phyloP scores from a whole-genome alignment of 1,139 yeast species.

The Debaryomyces subglobosus region DNA sequence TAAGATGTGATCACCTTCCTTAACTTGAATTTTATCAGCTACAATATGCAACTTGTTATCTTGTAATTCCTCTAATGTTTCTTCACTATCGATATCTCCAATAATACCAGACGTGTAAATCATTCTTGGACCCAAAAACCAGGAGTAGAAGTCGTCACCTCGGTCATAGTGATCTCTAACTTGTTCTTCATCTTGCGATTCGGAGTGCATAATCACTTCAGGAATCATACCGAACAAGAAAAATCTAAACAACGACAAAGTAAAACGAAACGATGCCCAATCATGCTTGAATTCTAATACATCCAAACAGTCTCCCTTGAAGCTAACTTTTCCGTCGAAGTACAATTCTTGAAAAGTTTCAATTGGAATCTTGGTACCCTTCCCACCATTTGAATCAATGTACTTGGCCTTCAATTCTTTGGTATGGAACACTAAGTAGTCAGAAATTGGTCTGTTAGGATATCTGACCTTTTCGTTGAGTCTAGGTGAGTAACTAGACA shows the following conservation, averaged over 20 bases:
- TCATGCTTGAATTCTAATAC: conserved; percentile 86
- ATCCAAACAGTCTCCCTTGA: conserved; percentile 88
- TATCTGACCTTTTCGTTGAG: conserved; percentile 74
- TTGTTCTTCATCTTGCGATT: conserved; percentile 95
- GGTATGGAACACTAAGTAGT: conserved; percentile 82
- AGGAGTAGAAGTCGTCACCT: conserved; percentile 92
- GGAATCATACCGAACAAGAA: conserved; percentile 91
- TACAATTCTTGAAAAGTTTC: conserved; percentile 90
- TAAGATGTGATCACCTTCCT: conserved; percentile 71
- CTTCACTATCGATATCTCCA: conserved; percentile 69
- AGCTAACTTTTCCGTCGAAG: conserved; percentile 81
- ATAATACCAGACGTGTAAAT: conserved; percentile 88
- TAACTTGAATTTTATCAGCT: conserved; percentile 81
- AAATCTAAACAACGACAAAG: conserved; percentile 74
- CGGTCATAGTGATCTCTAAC: conserved; percentile 96
- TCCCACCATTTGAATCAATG: conserved; percentile 55
- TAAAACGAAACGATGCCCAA: conserved; percentile 85
- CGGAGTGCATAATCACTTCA: conserved; percentile 87
- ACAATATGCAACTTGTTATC: conserved; percentile 88
- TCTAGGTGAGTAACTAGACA: conserved; percentile 80
- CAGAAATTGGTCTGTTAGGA: conserved; percentile 78
- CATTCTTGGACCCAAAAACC: conserved; percentile 96
- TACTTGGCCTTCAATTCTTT: conserved; percentile 72
- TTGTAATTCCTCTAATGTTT: conserved; percentile 83
- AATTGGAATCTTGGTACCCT: conserved; percentile 79